Base-by-base conservation (phyloP, 2,329 filamentous ascomycete genomes). In the Aspergillus persii region DNA sequence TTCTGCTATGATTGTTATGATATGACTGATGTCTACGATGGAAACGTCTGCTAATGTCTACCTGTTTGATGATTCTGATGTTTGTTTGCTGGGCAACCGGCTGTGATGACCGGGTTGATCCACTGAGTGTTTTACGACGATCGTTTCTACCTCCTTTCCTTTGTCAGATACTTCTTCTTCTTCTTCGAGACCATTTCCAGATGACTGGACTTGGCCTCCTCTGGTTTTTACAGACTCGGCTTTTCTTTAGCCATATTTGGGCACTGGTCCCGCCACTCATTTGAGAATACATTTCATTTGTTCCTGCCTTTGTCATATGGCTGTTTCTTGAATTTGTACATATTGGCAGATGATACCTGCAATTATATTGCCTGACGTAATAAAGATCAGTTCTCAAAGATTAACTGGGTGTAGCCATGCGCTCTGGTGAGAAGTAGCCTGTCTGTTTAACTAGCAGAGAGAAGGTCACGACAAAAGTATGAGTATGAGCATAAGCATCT, bases 1-100 rank as follows among this genome's bases (percentile, higher is more conserved):
- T 62, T 62, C 54, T 65, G 55, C 63, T 61, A 66, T 59, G 64
- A 67, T 62, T 63, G 56, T 67, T 63, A 66, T 61, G 65, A 66
- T 66, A 67, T 53, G 65, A 67, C 61, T 62, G 58, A 53, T 62
- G 65, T 66, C 63, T 63, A 66, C 59, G 63, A 65, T 61, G 47
- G 50, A 56, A 62, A 63, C 61, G 63, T 58, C 53, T 61, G 60
- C 61, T 66, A 61, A 62, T 66, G 59, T 63, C 55, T 64, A 52
- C 47, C 52, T 59, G 27, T 58, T 58, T 53, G 15, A 58, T 50
- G 26, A 46, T 53, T 57, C 12, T 31, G 15, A 18, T 50, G 27
- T 23, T 27, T 50, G 27, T 23, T 50, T 58, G 48, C 46, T 64
- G 66, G 59, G 54, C 59, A 62, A 59, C 59, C 26, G 59, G 58